phyloP scores from a whole-genome alignment of 495 filamentous ascomycete species.

The Penicillium turbatum region DNA sequence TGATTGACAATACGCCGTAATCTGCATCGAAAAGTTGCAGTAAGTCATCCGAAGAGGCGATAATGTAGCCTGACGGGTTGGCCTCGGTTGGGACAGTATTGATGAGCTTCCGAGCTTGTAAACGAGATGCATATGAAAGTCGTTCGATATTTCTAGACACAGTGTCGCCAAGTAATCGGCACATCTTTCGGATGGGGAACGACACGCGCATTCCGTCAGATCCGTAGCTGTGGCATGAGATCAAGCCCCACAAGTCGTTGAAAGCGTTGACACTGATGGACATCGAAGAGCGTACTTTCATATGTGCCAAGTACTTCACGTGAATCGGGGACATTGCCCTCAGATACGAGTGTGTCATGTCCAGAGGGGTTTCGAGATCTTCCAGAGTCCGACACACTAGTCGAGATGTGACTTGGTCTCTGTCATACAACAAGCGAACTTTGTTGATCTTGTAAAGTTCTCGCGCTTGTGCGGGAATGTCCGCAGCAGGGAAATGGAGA shows the following conservation, averaged over 20 bases:
- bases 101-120: constrained; percentile 53
- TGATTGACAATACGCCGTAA: constrained; percentile 80
- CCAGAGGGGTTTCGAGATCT: constrained; percentile 73
- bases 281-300: constrained; percentile 89
- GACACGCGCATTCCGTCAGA: constrained; percentile 81
- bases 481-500: constrained; percentile 84
- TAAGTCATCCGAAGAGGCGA: constrained; percentile 85
- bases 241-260: constrained; percentile 81
- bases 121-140: constrained; percentile 76
- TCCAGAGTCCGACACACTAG: constrained; percentile 74
- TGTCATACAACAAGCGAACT: constrained; percentile 39
- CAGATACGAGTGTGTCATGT: constrained; percentile 81
- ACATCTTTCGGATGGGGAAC: constrained; percentile 92
- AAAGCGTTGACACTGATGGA: constrained; percentile 90
- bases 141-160: constrained; percentile 87
- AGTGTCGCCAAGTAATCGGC: constrained; percentile 81
- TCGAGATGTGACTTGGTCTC: constrained; percentile 52
- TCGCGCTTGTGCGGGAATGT: constrained; percentile 83
- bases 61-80: constrained; percentile 88
- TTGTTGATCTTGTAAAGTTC: constrained; percentile 66
- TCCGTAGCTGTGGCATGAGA: constrained; percentile 84
- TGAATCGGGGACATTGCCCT: constrained; percentile 86
- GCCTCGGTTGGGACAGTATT: constrained; percentile 64
- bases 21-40: constrained; percentile 85
- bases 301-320: constrained; percentile 84